Evolutionary conservation across 108 stramenopile species (phyloP), one percentile per base, ranked within the genome.

Genomic region (Nitzschia putrida): DNA sequence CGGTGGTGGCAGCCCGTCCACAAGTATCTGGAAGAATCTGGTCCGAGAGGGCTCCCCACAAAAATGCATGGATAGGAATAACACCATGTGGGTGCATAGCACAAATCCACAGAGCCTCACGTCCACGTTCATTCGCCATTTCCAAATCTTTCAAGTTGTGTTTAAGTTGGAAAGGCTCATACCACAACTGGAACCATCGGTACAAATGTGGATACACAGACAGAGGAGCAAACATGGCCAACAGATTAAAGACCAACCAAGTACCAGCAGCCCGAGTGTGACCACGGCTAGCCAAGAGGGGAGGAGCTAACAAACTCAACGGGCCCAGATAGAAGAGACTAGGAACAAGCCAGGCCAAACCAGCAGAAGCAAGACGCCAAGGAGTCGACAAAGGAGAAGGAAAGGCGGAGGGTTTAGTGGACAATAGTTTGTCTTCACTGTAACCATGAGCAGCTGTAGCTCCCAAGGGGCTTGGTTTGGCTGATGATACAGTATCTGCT

Each of bases 71-170:
- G 21, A 76, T 39, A 23, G 75, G 75, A 47, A 76, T 55, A 14
- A 76, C 68, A 34, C 68, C 75, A 57, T 76, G 75, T 44, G 75
- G 75, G 26, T 76, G 75, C 63, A 64, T 71, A 12, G 73, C 67
- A 43, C 42, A 26, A 49, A 74, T 76, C 16, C 38, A 21, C 42
- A 76, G 57, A 39, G 25, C 22, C 26, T 76, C 57, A 20, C 49
- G 25, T 38, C 63, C 53, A 18, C 18, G 47, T 49, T 49, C n/a
- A 49, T 49, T 49, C n/a, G 18, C n/a, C 18, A 49, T 18, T 18
- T 49, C n/a, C 14, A 18, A 6, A 49, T 49, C 18, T 18, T 49
- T 49, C 14, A 76, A 9, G 42, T 76, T 76, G 29, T 76, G 75
- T 44, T 65, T 69, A 7, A 76, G 71, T 34, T 76, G 29, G 51